Percentiles rank a stretch among this genome's conserved stretches.
Evolutionary conservation across 2,329 filamentous ascomycete species (phyloP).

Genomic region (Exutisphaerella laricina): DNA sequence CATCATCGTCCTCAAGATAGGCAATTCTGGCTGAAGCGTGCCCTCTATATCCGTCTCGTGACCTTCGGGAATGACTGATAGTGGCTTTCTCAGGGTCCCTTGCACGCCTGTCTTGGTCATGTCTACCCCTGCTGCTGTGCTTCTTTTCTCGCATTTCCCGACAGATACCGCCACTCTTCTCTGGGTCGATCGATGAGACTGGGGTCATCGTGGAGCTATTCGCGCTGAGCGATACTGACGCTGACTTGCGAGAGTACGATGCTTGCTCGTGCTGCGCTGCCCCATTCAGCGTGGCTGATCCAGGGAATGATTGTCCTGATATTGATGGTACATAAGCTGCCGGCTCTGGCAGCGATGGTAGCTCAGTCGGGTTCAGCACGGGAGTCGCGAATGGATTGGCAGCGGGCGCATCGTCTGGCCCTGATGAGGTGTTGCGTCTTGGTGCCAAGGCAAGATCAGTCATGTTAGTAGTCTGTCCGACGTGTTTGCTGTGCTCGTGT

Average conservation of each 20-base stretch:
- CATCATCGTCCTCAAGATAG: slow-evolving; percentile 31
- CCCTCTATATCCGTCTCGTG: slow-evolving; percentile 9
- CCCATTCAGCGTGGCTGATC: slow-evolving; percentile 1
- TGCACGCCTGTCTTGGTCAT: slow-evolving; percentile 13
- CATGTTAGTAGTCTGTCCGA: slow-evolving; percentile 14
- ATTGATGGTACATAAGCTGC: slow-evolving; percentile 13
- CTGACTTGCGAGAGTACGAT: slow-evolving; percentile 21
- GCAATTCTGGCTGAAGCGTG: slow-evolving; percentile 14
- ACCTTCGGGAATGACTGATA: slow-evolving; percentile 15
- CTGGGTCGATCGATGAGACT: slow-evolving; percentile 29
- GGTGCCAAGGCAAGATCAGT: slow-evolving; percentile 20
- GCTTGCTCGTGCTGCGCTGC: slow-evolving; percentile 13
- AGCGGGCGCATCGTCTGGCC: too few relatives aligned
- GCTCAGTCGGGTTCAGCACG: slow-evolving; percentile 7
- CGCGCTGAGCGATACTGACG: slow-evolving; percentile 28
- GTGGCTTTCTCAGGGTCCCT: slow-evolving; percentile 26
- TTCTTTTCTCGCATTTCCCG: slow-evolving; percentile 10
- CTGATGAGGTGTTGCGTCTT: slow-evolving; percentile 13
- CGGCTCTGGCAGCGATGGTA: slow-evolving; percentile 18
- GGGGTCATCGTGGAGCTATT: slow-evolving; percentile 23
- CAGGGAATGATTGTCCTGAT: background rate
- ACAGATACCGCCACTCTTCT: slow-evolving; percentile 20
- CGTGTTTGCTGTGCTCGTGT: slow-evolving; percentile 4
- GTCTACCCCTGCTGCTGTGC: slow-evolving; percentile 21
- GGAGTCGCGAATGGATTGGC: slow-evolving; percentile 9